phyloP scores from a whole-genome alignment of 1,284 basidiomycete species.

The Naganishia cerealis region DNA sequence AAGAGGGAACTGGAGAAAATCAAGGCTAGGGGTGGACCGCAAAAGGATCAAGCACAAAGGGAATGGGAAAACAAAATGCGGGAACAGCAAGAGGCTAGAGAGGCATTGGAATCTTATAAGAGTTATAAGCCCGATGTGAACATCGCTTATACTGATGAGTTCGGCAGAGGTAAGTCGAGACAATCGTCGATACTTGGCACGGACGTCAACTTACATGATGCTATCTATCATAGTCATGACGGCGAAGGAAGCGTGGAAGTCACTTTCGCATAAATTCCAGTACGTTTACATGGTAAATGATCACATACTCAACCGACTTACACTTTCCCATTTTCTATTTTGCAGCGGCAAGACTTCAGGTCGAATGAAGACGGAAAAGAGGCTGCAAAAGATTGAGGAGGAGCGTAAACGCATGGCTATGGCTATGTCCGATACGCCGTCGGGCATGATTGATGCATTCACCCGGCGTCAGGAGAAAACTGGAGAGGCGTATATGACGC shows the following conservation, averaged over 20 bases:
- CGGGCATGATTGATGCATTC: constrained; percentile 88
- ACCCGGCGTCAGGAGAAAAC: constrained; percentile 84
- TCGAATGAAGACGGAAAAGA: constrained; percentile 90
- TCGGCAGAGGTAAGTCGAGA: constrained; percentile 60
- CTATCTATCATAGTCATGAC: constrained; percentile 59
- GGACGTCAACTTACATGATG: constrained; percentile 14
- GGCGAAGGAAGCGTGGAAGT: constrained; percentile 96
- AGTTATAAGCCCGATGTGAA: constrained; percentile 96
- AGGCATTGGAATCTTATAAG: constrained; percentile 78
- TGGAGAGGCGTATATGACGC: constrained; percentile 88
- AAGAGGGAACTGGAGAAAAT: constrained; percentile 77
- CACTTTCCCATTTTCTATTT: constrained; percentile 10
- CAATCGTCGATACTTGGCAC: neutral
- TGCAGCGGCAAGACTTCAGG: constrained; percentile 78
- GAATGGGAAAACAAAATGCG: constrained; percentile 91
- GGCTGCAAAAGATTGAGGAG: constrained; percentile 87
- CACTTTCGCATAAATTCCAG: constrained; percentile 90
- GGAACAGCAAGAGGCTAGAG: constrained; percentile 85
- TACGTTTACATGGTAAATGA: constrained; percentile 36
- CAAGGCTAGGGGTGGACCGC: constrained; percentile 69
- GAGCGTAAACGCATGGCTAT: constrained; percentile 88
- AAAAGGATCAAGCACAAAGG: constrained; percentile 84
- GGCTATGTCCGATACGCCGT: constrained; percentile 85
- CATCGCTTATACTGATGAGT: constrained; percentile 94
- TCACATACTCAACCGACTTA: neutral